Conservation (phyloP, 163 green algal species). For the Prototheca cutis region DNA sequence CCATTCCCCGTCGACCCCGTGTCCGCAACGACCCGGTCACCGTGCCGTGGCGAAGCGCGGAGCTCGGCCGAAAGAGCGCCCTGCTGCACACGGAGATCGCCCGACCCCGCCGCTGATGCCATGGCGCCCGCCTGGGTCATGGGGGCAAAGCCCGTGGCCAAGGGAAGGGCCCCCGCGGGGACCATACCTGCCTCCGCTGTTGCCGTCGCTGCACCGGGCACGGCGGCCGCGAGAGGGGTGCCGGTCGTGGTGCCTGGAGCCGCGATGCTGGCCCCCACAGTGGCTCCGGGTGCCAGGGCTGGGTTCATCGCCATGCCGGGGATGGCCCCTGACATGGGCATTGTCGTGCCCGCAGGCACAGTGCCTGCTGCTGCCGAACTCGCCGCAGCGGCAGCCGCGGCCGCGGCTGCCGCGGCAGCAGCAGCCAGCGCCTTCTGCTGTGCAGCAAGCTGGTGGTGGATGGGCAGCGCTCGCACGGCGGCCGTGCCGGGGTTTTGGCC, state of each 20-base stretch:
- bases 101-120: neutral
- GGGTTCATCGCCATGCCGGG: too few species aligned
- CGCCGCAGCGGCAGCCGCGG: neutral
- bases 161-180: neutral
- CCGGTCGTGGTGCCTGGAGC: neutral
- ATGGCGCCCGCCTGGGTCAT: neutral
- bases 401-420: neutral
- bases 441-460: neutral
- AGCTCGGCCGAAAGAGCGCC: conserved; percentile 3
- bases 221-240: too few species aligned
- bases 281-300: too few species aligned
- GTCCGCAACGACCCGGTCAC: too few species aligned
- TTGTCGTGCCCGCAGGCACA: too few species aligned
- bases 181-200: too few species aligned
- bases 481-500: neutral
- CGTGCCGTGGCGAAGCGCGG: neutral
- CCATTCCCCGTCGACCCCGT: too few species aligned
- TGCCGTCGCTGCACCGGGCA: too few species aligned
- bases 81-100: neutral
- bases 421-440: neutral
- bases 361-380: neutral
- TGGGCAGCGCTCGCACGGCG: neutral
- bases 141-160: neutral
- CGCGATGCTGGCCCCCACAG: too few species aligned
- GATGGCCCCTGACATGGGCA: too few species aligned